Evolutionary conservation across 345 rosid species (phyloP), one percentile per base, ranked within the genome.

Genomic region (Arabis alpina): DNA sequence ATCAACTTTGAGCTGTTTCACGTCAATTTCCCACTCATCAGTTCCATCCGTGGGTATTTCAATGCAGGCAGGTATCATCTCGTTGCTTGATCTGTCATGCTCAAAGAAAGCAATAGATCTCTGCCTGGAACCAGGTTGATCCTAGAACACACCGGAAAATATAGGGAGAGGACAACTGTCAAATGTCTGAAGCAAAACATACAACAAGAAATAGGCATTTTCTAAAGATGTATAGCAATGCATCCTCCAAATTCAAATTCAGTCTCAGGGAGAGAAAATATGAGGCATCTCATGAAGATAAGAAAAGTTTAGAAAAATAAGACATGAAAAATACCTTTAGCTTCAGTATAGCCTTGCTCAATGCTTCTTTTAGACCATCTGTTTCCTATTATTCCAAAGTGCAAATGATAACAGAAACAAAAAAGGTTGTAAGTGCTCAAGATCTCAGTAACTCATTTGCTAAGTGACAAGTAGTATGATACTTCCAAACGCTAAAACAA

Each of bases 11-110:
- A 94, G 85, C 66, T 85, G 99, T 61, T 67, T 81, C 62, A 80
- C 47, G 76, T 88, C 95, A 74, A 89, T 91, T 84, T 91, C 99
- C 98, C 98, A 91, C 73, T 88, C 98, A 77, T 91, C 96, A 76
- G 86, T 84, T 65, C 88, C 98, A 80, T 91, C 98, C 6, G 81
- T 76, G 19, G 98, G 98, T 77, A 94, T 88, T 82, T 89, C 85
- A 64, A 94, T 80, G 82, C 82, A 81, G 64, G 79, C 81, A 12
- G 87, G 89, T 71, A 81, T 74, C 51, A 81, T 75, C 78, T 80
- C 82, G 47, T 61, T 54, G 71, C 72, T 80, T 55, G 72, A 60
- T 76, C 76, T 82, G 65, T 70, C 77, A 55, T 77, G 83, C 78
- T 82, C 76, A 66, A 70, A 54, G 79, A 79, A 62, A 39, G 86